Base-by-base conservation (phyloP, 257 asterid genomes). In the Forsythia suspensa region DNA sequence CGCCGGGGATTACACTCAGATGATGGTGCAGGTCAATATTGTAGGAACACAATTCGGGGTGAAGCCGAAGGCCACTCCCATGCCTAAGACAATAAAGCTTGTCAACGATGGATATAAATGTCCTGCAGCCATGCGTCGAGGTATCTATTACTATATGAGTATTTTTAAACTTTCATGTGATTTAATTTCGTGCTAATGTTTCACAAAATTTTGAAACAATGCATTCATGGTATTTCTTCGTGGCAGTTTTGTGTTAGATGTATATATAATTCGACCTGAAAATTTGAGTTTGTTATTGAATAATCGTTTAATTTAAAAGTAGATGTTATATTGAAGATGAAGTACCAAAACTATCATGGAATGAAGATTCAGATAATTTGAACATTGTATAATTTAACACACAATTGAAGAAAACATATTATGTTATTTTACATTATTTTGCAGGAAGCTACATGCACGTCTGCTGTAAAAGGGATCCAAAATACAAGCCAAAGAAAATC, bases 11-110 rank as follows among this genome's bases (percentile, higher is more conserved):
- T 79, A 59, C 8, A 48, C 85, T 36, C 96, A 92, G 88, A 91
- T 92, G 92, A 90, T 86, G 78, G 94, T 72, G 2, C 81, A 88
- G 84, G 75, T 93, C 9, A 82, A 77, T 16, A 72, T 96, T 2
- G 92, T 84, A 78, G 99, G 99, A 8, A 92, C 98, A 3, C 85
- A 77, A 68, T 96, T 94, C 38, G 99, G 99, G 38, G 82, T 91
- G 76, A 82, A 21, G 55, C 74, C 76, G 41, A 41, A 77, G 42
- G 72, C 80, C n/a, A 84, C 81, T 43, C 98, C 99, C 8, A 93
- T 96, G 99, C 99, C 99, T 3, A 83, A 69, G 83, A 83, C 85
- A 2, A 82, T 94, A 38, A 92, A 85, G 86, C 93, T 96, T 6
- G 86, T 74, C 0, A 92, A 91, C 41, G 96, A 88, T 1, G 99